Base-by-base conservation (phyloP, 2,329 filamentous ascomycete genomes). In the Fusarium austroafricanum region DNA sequence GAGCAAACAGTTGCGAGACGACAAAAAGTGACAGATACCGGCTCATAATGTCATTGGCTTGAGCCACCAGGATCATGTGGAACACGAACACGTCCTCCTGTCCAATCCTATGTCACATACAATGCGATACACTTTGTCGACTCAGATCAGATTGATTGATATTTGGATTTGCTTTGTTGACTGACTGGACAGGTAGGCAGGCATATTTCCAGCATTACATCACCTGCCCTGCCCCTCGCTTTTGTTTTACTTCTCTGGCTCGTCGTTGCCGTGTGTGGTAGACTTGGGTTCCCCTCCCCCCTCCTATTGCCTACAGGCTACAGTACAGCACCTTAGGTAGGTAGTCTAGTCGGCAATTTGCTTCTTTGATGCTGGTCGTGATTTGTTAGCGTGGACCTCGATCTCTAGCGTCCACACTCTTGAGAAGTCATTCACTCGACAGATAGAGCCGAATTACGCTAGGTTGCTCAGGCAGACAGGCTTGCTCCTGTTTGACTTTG, bases 401-500 rank as follows among this genome's bases (percentile, higher is more conserved):
- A 49, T 54, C 43, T 64, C 57, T 67, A 61, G 70, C 52, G 58
- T 67, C 55, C 33, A 42, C 51, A 50, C 50, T 60, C 50, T 55
- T 21, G 28, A 56, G 35, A 29, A 54, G 63, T 49, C 57, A 33
- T 53, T 47, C 45, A 50, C 53, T 67, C 52, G 45, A 50, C 40
- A 67, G 56, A 44, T 55, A 65, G 38, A 38, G 15, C 53, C 28
- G 47, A 40, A 26, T 29, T 49, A 12, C 50, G 55, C 55, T 54
- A 46, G 21, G 17, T 33, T 38, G 17, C 54, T 40, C 40, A 52
- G 60, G 29, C 21, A 64, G 53, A 49, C 56, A 57, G 68, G 47
- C 64, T 69, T 54, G 46, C 56, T 71, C 50, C 55, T 53, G 50
- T 65, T 73, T 67, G 61, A 72, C 68, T 73, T 73, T 68, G 35